Conservation (phyloP, 495 filamentous ascomycete species). For the Margaritispora aquatica region DNA sequence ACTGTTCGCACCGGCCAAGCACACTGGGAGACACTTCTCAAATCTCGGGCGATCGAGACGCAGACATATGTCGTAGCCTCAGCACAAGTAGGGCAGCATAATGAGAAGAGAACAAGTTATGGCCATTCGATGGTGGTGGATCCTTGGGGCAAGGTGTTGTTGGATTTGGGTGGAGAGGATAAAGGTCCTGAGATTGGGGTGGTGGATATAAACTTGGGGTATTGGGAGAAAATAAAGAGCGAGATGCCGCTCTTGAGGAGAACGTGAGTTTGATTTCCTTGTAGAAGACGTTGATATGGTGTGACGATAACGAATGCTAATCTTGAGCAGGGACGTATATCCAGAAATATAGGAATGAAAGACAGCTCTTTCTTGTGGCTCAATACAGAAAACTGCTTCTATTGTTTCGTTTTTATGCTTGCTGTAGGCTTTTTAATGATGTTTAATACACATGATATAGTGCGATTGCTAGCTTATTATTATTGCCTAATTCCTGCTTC, state of each 20-base stretch:
- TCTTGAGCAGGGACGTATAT: constrained; percentile 20
- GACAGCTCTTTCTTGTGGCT: not conserved
- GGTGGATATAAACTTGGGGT: constrained; percentile 39
- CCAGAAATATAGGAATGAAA: constrained; percentile 18
- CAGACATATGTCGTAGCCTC: constrained; percentile 85
- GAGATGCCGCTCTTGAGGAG: constrained; percentile 58
- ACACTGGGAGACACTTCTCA: constrained; percentile 77
- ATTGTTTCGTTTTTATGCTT: no score
- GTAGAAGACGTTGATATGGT: not conserved
- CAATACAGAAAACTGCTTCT: no score
- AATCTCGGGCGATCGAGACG: constrained; percentile 83
- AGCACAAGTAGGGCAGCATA: constrained; percentile 77
- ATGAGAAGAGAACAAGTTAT: constrained; percentile 74
- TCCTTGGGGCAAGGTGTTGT: constrained; percentile 79
- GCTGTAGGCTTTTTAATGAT: no score
- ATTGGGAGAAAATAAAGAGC: constrained; percentile 41
- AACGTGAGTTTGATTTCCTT: constrained; percentile 21
- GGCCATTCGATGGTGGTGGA: constrained; percentile 83
- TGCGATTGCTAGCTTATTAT: no score
- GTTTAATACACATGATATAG: no score
- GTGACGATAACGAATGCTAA: not conserved
- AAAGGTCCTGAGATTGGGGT: constrained; percentile 38
- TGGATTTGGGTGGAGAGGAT: constrained; percentile 50
- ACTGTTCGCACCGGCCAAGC: constrained; percentile 79
- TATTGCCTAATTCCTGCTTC: no score